Base-by-base conservation (phyloP, 1,284 basidiomycete genomes). In the Cryptococcus sp. region DNA sequence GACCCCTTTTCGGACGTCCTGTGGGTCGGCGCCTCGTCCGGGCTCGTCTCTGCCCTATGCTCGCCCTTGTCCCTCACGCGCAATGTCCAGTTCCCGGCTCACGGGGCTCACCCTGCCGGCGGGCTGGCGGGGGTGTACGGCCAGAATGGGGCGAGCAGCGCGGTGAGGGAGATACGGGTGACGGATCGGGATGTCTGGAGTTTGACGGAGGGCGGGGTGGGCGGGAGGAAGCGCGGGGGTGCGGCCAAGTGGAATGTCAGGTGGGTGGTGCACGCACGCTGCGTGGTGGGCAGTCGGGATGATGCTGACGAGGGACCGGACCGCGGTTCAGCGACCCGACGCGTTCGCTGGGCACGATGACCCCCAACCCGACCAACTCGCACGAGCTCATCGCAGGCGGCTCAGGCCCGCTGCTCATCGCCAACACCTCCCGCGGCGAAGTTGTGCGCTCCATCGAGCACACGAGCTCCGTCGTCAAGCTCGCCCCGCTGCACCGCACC, bases 1-100 rank as follows among this genome's bases (percentile, higher is more conserved):
- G 94, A 98, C 77, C 87, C 91, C 6, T 87, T 88, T 43, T 88
- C 89, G 1, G 93, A 97, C 75, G 84, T 88, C 13, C 79, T 98
- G 38, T 96, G 93, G 92, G 82, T 87, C 47, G 94, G 92, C 45
- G 83, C 84, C 18, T 84, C 85, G 52, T 78, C 83, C 39, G 94
- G 95, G 7, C 80, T 82, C 60, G 82, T 96, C 55, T 78, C 82
- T 37, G 87, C 89, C 0, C 85, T 87, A 70, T 86, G 89, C 72
- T 84, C 86, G 15, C 79, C 80, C 24, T 68, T 79, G 1, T 66
- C 73, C 2, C 73, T 79, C 50, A 69, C 87, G 1, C 73, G 74
- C 16, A 76, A 79, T 54, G 87, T 91, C 24, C 83, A 83, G n/a
- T 93, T 90, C 70, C 87, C 84, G 9, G 76, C 76, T 7, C 79